Conservation (phyloP, 2,329 filamentous ascomycete species). For the Beauveria caledonica region DNA sequence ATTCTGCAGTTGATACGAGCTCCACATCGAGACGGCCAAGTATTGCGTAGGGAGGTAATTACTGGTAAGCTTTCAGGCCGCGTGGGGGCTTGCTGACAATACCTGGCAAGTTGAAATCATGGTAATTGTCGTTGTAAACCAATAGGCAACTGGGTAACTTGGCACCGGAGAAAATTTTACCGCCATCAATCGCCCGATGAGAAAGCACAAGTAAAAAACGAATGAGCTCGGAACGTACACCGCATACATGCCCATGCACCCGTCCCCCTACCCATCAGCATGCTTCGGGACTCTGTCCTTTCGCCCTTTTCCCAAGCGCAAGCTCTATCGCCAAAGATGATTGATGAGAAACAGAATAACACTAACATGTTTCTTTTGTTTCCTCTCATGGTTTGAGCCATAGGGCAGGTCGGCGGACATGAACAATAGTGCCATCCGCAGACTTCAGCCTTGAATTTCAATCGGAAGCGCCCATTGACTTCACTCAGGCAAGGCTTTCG, state of each 20-base stretch:
- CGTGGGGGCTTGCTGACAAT: too few species aligned
- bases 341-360: not conserved
- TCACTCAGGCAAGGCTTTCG: too few species aligned
- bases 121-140: not conserved
- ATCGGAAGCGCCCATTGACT: too few species aligned
- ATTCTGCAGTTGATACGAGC: not conserved
- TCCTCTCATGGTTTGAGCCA: too few species aligned
- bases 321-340: slow-evolving; percentile 6
- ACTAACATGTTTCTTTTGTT: too few species aligned
- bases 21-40: not conserved
- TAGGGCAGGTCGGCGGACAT: too few species aligned
- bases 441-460: too few species aligned
- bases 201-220: too few species aligned
- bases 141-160: not conserved
- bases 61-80: too few species aligned
- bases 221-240: not conserved
- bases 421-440: too few species aligned
- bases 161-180: not conserved
- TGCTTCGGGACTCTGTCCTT: not conserved
- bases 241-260: not conserved
- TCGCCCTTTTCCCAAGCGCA: slow-evolving; percentile 1
- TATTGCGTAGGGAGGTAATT: too few species aligned
- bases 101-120: not conserved
- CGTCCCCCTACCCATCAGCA: not conserved
- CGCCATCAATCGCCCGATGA: too few species aligned